Evolutionary conservation across 495 filamentous ascomycete species (phyloP), one percentile per base, ranked within the genome.

Genomic region (Xylaria grammica): DNA sequence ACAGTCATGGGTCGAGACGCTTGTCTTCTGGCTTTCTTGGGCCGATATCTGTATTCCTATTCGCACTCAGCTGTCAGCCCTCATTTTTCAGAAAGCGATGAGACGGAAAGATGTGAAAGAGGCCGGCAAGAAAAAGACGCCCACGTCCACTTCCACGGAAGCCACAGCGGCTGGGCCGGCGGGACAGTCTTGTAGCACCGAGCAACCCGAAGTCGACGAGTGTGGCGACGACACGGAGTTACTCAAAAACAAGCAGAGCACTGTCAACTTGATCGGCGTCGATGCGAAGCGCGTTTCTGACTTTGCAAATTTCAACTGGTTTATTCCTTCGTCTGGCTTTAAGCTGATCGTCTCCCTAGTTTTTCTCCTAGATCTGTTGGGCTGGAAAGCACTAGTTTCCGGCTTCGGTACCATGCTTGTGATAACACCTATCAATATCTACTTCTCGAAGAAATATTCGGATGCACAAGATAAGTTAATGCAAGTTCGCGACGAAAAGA

Each of bases 41-140:
- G 85, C 86, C 0, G 82, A 85, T 40, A 66, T 93, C 4, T 82
- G 81, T 22, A 79, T 91, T 20, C 89, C 89, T 2, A 79, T 94
- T 34, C 86, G 89, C 32, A 80, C 85, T 24, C 88, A 93, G 60
- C 77, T 94, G 1, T 89, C 90, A 1, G 86, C 90, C 1, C 76
- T 91, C 20, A 84, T 94, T 10, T 94, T 94, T 65, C 83, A 86
- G 44, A 95, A 96, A 72, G 83, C 90, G 0, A 89, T 92, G 86
- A 85, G 89, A 29, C 84, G 87, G 40, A 96, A 95, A 68, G 91
- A 96, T 73, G 86, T 90, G 27, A 94, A 91, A 69, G 81, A 78
- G 38, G 69, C 74, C 13, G 65, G 65, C 27, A 85, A 81, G 62
- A 74, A 76, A 58, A 78, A 75, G 44, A 51, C 54, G 7, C 50